Evolutionary conservation across 331 rosid genomes (phyloP), one percentile per base, ranked within the genome.

Genomic region (Dryas integrifolia): DNA sequence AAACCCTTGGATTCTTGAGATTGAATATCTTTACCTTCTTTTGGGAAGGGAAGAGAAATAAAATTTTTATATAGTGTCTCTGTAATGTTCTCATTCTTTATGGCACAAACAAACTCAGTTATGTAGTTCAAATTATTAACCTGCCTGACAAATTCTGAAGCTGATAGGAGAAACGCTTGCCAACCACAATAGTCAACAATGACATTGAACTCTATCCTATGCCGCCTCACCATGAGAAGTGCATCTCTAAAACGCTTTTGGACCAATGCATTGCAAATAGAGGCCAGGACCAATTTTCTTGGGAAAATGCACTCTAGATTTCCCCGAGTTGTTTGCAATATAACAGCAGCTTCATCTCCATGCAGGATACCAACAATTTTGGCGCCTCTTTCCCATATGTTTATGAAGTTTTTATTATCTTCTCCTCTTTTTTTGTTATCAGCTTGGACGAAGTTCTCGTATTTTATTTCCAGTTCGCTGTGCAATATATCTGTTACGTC

Each of bases 351-450:
- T 82, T 90, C 90, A 60, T 92, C 98, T 51, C 98, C 99, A 82
- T 95, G 96, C 43, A 95, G 76, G 48, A 88, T 92, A n/a, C 97
- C 99, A 48, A 82, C 83, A 82, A 92, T 76, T 90, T 80, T 89
- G 76, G 99, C 92, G 70, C 96, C 92, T 84, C 92, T 92, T 85
- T 95, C 99, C 99, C 99, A 95, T 67, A 95, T 84, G 69, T 83
- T 83, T 73, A 94, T 81, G 65, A 76, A 82, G 74, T 83, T 92
- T 62, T 55, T 81, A 77, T 64, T 82, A 80, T 85, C 96, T 72
- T 76, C 92, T 81, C 71, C 85, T 71, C 79, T 80, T 71, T 80
- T 80, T 65, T 85, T 87, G 69, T 62, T 84, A 69, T 60, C 77
- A 69, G 80, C 73, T 6, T 74, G 89, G 76, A 87, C 64, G 57